These are phyloP conservation scores for Selaginella tamariscina DNA, from an alignment of 75 land plant species.

Conservation along the genomic window DNA sequence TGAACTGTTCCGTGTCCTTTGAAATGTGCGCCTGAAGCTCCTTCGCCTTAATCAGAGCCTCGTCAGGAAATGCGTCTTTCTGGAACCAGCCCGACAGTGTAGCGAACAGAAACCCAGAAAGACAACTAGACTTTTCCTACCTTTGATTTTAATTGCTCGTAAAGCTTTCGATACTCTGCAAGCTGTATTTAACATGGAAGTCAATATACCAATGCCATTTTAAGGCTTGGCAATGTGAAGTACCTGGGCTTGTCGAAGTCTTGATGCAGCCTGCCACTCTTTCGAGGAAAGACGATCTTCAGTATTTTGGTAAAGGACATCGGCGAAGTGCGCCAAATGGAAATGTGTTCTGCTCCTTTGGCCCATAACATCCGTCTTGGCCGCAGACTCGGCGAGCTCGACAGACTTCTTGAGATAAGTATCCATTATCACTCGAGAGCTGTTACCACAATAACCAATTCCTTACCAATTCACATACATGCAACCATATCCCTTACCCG, in stretches of 20 bases:
- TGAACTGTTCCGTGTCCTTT: too few species aligned
- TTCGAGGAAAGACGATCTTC: slow-evolving; percentile 80
- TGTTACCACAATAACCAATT: slow-evolving; percentile 22
- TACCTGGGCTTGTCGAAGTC: slow-evolving; percentile 79
- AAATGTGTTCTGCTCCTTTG: slow-evolving; percentile 30
- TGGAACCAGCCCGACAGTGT: too few species aligned
- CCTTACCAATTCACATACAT: background rate
- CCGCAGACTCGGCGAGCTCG: slow-evolving; percentile 33
- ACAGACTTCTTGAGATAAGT: slow-evolving; percentile 75
- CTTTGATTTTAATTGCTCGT: too few species aligned
- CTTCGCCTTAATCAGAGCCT: too few species aligned
- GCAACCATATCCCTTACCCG: slow-evolving; percentile 36
- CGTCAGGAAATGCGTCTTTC: too few species aligned
- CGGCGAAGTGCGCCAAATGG: slow-evolving; percentile 85
- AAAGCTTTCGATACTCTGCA: too few species aligned
- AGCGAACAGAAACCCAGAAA: too few species aligned
- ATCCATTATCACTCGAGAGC: slow-evolving; percentile 80
- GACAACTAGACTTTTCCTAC: too few species aligned
- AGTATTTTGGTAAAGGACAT: slow-evolving; percentile 69
- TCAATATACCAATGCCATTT: too few species aligned
- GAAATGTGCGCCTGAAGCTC: too few species aligned
- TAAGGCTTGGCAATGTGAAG: too few species aligned
- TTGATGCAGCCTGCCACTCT: slow-evolving; percentile 94
- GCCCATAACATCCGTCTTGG: slow-evolving; percentile 13
- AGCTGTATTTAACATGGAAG: too few species aligned